phyloP scores from a whole-genome alignment of 768 basidiomycete genomes.

The Tulasnella sp. region DNA sequence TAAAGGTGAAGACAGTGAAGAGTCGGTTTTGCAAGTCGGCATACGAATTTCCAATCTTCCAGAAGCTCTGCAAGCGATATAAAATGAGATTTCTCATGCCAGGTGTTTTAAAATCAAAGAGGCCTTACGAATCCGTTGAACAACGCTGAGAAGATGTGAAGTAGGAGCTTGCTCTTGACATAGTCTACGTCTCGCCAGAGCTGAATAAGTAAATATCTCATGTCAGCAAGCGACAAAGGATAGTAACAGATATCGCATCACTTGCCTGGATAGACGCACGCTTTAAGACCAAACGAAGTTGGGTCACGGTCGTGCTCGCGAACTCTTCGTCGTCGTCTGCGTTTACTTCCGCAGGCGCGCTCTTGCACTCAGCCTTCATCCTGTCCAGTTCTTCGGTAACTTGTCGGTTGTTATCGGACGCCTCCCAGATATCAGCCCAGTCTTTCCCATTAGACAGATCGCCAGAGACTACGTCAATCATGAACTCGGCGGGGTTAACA shows the following conservation, averaged over 20 bases:
- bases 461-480: constrained; percentile 37
- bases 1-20: constrained; percentile 22
- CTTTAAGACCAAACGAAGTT: constrained; percentile 23
- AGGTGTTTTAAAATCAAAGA: too few species aligned
- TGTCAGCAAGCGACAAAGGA: neutral
- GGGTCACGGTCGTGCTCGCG: constrained; percentile 13
- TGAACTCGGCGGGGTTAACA: constrained; percentile 70
- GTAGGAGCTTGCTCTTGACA: constrained; percentile 30
- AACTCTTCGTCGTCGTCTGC: constrained; percentile 18
- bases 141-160: constrained; percentile 21
- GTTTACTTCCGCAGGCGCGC: constrained; percentile 15
- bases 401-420: constrained; percentile 47
- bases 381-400: constrained; percentile 35
- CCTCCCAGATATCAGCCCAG: constrained; percentile 79
- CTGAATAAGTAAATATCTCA: constrained; percentile 18
- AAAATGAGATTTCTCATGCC: too few species aligned
- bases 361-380: constrained; percentile 28
- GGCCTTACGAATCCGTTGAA: constrained; percentile 29
- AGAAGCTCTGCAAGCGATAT: constrained; percentile 26
- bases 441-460: constrained; percentile 30
- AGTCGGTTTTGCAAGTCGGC: constrained; percentile 29
- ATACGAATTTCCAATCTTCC: constrained; percentile 26
- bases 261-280: constrained; percentile 26
- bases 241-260: neutral
- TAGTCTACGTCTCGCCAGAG: constrained; percentile 33